These are phyloP conservation scores for Sesbania bispinosa DNA, from an alignment of 306 rosid species.

Conservation along the genomic window DNA sequence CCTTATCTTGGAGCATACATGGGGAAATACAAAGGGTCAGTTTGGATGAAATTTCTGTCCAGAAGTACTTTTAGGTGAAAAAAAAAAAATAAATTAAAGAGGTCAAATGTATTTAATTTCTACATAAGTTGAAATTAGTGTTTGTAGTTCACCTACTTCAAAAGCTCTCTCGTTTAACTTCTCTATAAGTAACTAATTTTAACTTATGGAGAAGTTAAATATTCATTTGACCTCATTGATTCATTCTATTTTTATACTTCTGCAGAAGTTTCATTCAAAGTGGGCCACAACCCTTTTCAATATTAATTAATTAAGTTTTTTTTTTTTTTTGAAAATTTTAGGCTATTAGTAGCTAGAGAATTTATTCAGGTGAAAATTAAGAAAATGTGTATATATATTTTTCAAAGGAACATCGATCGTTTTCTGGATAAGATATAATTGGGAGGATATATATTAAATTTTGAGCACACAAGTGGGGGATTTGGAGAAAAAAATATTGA, in stretches of 20 bases:
- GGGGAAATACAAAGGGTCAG: neutral
- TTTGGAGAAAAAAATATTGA: slow-evolving; percentile 27
- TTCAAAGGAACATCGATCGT: slow-evolving; percentile 1
- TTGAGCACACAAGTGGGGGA: slow-evolving; percentile 25
- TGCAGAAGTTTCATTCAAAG: neutral
- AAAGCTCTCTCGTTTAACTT: no score
- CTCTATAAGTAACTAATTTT: no score
- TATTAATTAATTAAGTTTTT: neutral
- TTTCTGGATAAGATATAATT: slow-evolving; percentile 11
- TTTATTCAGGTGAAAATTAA: slow-evolving; percentile 41
- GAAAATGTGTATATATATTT: neutral
- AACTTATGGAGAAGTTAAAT: no score
- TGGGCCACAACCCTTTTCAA: neutral
- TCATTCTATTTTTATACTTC: neutral
- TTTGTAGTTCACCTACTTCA: no score
- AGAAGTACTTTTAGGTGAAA: no score
- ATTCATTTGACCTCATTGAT: no score
- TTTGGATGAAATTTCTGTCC: no score
- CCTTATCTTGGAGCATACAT: neutral
- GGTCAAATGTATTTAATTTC: no score
- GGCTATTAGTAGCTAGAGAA: no score
- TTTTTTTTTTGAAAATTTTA: no score
- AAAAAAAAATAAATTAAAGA: no score
- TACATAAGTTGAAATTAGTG: no score
- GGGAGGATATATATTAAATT: neutral